These are phyloP conservation scores for Orbilia quercus DNA, from an alignment of 2,329 filamentous ascomycete species.

Conservation along the genomic window DNA sequence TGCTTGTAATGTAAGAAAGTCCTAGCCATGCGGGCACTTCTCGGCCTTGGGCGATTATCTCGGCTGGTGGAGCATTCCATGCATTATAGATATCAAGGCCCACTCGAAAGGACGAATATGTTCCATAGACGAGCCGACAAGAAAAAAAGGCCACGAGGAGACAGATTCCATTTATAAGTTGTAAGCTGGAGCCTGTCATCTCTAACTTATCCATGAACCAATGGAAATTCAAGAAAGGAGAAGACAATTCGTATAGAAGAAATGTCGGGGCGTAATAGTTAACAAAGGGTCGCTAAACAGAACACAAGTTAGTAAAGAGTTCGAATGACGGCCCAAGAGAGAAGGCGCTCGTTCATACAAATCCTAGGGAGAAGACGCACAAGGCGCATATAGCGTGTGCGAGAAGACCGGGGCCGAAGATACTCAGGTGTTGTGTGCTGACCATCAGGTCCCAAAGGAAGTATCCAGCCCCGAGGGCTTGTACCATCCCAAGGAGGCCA, in stretches of 20 bases:
- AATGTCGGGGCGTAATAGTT: slow-evolving; percentile 85
- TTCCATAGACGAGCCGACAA: slow-evolving; percentile 81
- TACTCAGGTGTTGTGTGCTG: slow-evolving; percentile 73
- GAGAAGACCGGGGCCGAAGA: slow-evolving; percentile 81
- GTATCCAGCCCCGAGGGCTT: slow-evolving; percentile 81
- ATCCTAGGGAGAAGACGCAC: slow-evolving; percentile 79
- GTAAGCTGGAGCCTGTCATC: slow-evolving; percentile 78
- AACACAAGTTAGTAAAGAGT: slow-evolving; percentile 22
- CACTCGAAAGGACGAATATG: slow-evolving; percentile 75
- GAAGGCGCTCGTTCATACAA: slow-evolving; percentile 70
- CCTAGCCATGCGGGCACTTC: slow-evolving; percentile 77
- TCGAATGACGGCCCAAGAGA: neutral
- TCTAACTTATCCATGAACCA: slow-evolving; percentile 91
- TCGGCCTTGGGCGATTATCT: slow-evolving; percentile 66
- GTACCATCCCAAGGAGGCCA: slow-evolving; percentile 76
- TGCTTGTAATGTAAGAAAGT: slow-evolving; percentile 74
- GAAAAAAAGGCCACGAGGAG: slow-evolving; percentile 80
- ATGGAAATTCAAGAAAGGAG: slow-evolving; percentile 86
- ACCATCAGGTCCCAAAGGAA: slow-evolving; percentile 85
- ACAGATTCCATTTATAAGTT: slow-evolving; percentile 80
- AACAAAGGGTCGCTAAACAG: slow-evolving; percentile 77
- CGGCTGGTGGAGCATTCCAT: slow-evolving; percentile 65
- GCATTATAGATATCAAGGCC: slow-evolving; percentile 76
- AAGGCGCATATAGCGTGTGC: slow-evolving; percentile 81
- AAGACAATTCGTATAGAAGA: slow-evolving; percentile 87